Evolutionary conservation across 2,329 filamentous ascomycete genomes (phyloP).

Genomic region (Aureobasidium zeae): DNA sequence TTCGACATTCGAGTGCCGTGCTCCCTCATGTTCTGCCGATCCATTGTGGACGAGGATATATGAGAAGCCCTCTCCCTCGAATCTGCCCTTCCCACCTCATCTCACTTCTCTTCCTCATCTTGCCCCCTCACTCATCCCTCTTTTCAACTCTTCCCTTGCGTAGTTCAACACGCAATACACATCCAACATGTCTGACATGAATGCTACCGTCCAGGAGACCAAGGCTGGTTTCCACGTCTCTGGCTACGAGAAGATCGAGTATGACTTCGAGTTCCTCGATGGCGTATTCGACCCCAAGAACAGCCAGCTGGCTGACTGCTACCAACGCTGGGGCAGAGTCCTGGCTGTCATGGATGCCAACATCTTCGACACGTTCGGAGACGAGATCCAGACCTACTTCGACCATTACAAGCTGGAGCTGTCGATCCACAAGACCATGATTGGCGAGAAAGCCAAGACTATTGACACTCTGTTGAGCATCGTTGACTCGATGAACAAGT

Average conservation of each 20-base stretch:
- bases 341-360: constrained; percentile 63
- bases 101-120: constrained; percentile 2
- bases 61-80: constrained; percentile 12
- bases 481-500: constrained; percentile 65
- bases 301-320: constrained; percentile 54
- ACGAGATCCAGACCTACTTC: constrained; percentile 58
- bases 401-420: constrained; percentile 53
- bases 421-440: constrained; percentile 62
- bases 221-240: constrained; percentile 58
- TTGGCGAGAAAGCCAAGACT: constrained; percentile 66
- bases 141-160: constrained; percentile 14
- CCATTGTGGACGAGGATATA: constrained; percentile 4
- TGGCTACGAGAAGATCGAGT: constrained; percentile 67
- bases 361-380: constrained; percentile 59
- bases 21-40: constrained; percentile 12
- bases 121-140: constrained; percentile 10
- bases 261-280: constrained; percentile 65
- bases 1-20: constrained; percentile 13
- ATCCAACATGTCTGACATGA: constrained; percentile 57
- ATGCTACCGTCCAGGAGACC: constrained; percentile 54
- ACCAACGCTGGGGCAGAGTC: constrained; percentile 55
- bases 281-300: constrained; percentile 56
- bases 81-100: constrained; percentile 3
- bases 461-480: constrained; percentile 61
- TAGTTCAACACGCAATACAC: constrained; percentile 20